Evolutionary conservation across 257 asterid species (phyloP).

Genomic region (Salvia rosmarinus): DNA sequence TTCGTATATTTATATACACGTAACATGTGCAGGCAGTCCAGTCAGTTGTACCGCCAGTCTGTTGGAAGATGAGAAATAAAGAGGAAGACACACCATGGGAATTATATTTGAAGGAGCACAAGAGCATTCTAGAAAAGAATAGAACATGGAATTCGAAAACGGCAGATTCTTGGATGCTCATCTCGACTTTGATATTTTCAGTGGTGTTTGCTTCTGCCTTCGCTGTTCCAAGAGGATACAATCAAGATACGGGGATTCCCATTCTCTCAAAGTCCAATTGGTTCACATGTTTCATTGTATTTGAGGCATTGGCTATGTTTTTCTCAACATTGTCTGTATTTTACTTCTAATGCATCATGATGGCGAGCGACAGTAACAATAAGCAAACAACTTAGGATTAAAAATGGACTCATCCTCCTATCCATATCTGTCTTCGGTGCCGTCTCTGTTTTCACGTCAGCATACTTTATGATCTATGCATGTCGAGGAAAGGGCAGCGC

Average conservation of each 20-base stretch:
- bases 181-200: background rate
- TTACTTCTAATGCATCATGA: background rate
- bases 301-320: background rate
- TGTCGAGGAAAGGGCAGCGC: background rate
- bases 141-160: background rate
- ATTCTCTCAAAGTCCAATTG: background rate
- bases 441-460: background rate
- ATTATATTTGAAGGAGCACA: background rate
- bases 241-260: background rate
- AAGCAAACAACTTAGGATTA: background rate
- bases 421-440: background rate
- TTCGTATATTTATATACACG: background rate
- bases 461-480: slow-evolving; percentile 3
- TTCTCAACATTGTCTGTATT: background rate
- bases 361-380: background rate
- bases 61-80: background rate
- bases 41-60: background rate
- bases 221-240: background rate
- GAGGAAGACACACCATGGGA: slow-evolving; percentile 11
- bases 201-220: slow-evolving; percentile 6
- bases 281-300: slow-evolving; percentile 4
- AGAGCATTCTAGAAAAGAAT: background rate
- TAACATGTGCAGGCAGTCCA: background rate
- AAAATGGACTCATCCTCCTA: background rate
- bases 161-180: slow-evolving; percentile 2